Percentiles rank a stretch among this genome's conserved stretches.
phyloP scores from a whole-genome alignment of 306 rosid species.

The Dalbergia cultrata region DNA sequence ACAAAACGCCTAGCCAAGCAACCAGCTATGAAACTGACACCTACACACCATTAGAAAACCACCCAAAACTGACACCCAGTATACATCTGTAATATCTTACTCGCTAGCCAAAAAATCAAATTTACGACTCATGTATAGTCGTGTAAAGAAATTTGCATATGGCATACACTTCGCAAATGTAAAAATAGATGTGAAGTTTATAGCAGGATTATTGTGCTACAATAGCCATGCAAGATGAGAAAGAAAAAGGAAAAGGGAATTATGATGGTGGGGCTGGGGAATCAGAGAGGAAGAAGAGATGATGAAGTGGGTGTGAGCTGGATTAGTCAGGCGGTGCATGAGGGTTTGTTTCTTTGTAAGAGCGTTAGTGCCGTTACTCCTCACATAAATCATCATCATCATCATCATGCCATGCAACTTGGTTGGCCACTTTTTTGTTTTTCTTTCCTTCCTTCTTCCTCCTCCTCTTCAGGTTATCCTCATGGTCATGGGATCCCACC shows the following conservation, averaged over 20 bases:
- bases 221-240: background rate
- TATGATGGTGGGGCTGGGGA: background rate
- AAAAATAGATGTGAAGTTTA: too few species aligned
- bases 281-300: background rate
- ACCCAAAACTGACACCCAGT: too few species aligned
- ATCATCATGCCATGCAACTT: background rate
- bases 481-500: background rate
- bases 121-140: too few species aligned
- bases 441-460: too few species aligned
- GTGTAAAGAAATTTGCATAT: too few species aligned
- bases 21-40: too few species aligned
- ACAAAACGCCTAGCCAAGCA: too few species aligned
- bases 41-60: too few species aligned
- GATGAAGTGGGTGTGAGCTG: conserved; percentile 40
- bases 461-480: background rate
- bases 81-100: too few species aligned
- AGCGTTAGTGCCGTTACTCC: background rate
- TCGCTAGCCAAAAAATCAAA: too few species aligned
- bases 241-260: background rate
- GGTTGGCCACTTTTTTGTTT: background rate
- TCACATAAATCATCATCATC: background rate
- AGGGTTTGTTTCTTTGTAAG: conserved; percentile 2
- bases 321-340: conserved; percentile 27
- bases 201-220: background rate
- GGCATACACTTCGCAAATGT: too few species aligned